Evolutionary conservation across 2,329 filamentous ascomycete genomes (phyloP).

Genomic region (Scedosporium apiospermum): DNA sequence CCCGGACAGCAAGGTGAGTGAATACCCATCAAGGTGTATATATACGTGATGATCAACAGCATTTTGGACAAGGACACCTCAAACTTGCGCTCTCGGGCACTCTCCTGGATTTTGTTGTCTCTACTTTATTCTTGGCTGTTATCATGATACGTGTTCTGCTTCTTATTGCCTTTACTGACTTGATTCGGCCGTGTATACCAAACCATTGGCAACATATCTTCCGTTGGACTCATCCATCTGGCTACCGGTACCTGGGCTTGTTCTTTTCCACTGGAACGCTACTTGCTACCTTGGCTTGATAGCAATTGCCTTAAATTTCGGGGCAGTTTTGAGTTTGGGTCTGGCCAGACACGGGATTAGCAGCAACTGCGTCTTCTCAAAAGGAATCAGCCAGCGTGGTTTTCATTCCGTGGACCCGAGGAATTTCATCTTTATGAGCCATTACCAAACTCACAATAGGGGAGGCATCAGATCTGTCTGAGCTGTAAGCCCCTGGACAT

Average conservation of each 20-base stretch:
- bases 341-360: too few relatives aligned
- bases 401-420: too few relatives aligned
- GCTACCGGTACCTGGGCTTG: neutral
- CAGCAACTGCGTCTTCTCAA: too few relatives aligned
- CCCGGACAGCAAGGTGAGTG: constrained; percentile 5
- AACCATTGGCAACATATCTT: neutral
- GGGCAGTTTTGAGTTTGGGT: too few relatives aligned
- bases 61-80: neutral
- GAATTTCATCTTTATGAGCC: too few relatives aligned
- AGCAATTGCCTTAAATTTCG: too few relatives aligned
- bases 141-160: neutral
- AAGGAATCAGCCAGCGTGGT: too few relatives aligned
- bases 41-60: constrained; percentile 1
- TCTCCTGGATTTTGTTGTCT: neutral
- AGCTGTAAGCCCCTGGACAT: too few relatives aligned
- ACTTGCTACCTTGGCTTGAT: too few relatives aligned
- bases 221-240: neutral
- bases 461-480: too few relatives aligned
- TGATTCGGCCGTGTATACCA: neutral
- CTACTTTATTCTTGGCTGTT: neutral
- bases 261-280: neutral
- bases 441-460: too few relatives aligned
- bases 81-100: neutral
- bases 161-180: neutral
- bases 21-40: neutral